These are phyloP conservation scores for Purpureocillium takamizusanense DNA, from an alignment of 2,329 filamentous ascomycete species.

Conservation along the genomic window DNA sequence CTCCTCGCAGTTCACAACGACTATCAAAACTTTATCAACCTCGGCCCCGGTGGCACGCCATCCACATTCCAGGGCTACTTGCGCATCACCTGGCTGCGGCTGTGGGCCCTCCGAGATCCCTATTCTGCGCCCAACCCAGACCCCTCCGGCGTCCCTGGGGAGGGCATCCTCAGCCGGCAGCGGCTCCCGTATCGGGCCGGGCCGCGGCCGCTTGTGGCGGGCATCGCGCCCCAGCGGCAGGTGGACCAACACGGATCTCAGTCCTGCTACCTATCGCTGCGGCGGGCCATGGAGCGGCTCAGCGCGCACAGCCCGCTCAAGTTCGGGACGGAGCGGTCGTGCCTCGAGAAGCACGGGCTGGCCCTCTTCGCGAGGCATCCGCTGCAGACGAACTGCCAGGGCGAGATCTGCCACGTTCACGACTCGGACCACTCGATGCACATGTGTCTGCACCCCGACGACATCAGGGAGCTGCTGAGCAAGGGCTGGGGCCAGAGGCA, in stretches of 20 bases:
- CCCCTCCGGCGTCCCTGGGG: slow-evolving; percentile 38
- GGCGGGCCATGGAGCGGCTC: slow-evolving; percentile 42
- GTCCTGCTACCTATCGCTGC: slow-evolving; percentile 46
- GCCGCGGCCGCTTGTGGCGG: slow-evolving; percentile 56
- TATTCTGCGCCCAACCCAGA: slow-evolving; percentile 48
- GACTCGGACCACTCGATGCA: slow-evolving; percentile 69
- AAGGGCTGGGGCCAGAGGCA: slow-evolving; percentile 73
- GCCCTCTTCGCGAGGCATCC: slow-evolving; percentile 63
- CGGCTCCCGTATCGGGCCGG: slow-evolving; percentile 54
- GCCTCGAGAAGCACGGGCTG: slow-evolving; percentile 74
- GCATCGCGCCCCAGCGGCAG: slow-evolving; percentile 77
- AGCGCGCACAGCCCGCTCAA: slow-evolving; percentile 32
- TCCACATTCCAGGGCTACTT: slow-evolving; percentile 65
- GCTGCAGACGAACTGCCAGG: slow-evolving; percentile 61
- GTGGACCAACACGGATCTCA: slow-evolving; percentile 54
- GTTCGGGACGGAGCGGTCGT: slow-evolving; percentile 58
- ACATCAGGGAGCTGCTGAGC: slow-evolving; percentile 62
- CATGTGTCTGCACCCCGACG: slow-evolving; percentile 69
- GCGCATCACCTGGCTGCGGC: slow-evolving; percentile 60
- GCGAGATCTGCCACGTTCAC: slow-evolving; percentile 79
- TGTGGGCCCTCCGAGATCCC: slow-evolving; percentile 65
- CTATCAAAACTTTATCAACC: slow-evolving; percentile 65
- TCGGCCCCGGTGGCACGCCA: slow-evolving; percentile 75
- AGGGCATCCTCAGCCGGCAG: slow-evolving; percentile 46
- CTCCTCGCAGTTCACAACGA: slow-evolving; percentile 54